Conservation (phyloP, 2,329 filamentous ascomycete species). For the Claviceps sp. region DNA sequence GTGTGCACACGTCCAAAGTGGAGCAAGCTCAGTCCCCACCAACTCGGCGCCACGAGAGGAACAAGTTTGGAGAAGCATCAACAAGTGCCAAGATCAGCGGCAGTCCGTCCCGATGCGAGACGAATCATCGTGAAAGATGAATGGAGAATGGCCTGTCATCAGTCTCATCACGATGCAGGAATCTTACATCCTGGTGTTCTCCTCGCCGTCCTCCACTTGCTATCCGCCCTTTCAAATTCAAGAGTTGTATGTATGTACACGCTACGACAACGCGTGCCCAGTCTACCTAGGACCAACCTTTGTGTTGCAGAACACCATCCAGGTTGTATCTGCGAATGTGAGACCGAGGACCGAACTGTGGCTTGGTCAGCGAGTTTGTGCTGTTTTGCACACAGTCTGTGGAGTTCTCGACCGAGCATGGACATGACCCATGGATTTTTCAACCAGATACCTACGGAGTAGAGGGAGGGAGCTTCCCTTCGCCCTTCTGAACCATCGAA, state of each 20-base stretch:
- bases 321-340: background rate
- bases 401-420: background rate
- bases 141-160: background rate
- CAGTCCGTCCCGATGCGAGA: background rate
- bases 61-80: background rate
- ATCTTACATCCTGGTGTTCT: background rate
- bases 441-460: background rate
- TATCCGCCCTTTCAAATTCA: background rate
- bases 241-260: background rate
- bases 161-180: background rate
- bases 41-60: background rate
- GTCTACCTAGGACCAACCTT: background rate
- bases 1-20: background rate
- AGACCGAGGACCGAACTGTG: constrained; percentile 1
- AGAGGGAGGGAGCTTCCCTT: background rate
- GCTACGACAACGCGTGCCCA: background rate
- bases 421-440: background rate
- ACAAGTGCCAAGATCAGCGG: background rate
- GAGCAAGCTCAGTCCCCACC: background rate
- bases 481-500: too few species aligned
- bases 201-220: background rate
- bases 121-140: background rate
- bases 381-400: background rate
- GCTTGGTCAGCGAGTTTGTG: background rate
- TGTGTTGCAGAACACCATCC: background rate